Evolutionary conservation across 2,329 filamentous ascomycete genomes (phyloP), one percentile per base, ranked within the genome.

Genomic region (Moelleriella libera): DNA sequence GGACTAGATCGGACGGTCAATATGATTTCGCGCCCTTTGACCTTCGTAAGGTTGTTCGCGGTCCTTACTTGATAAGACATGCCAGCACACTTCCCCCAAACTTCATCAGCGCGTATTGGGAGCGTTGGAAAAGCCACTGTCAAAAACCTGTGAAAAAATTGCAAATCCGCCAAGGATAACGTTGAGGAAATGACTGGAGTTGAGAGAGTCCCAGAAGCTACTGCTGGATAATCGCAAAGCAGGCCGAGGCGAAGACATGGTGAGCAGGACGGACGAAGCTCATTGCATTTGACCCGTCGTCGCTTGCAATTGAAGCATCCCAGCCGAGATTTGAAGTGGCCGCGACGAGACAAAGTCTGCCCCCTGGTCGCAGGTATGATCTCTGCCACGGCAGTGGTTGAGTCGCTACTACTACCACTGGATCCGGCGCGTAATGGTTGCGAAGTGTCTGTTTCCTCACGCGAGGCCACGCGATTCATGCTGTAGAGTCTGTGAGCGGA

Each of bases 81-180:
- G 32, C 57, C 53, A 2, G 61, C 62, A 2, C 62, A 61, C 30
- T 60, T 52, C 45, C 52, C 55, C 64, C 65, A 68, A 0, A 65
- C 52, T 5, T 55, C 53, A 5, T 60, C 58, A 4, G 57, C 59
- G 14, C 54, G 52, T 1, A 67, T 48, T 3, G 64, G 65, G 6
- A 67, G 47, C 2, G 63, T 60, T 2, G 63, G 64, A 43, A 62
- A 63, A 5, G 69, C 70, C 2, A 62, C 57, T 1, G 67, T 58
- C 10, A 75, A 52, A 50, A 74, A 75, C 51, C 74, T 70, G 49
- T 72, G 69, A 51, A 73, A 74, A 52, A 72, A 71, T 6, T 68
- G 61, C 57, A 75, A 61, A 51, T 75, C 70, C 41, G 68, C 60
- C 12, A 66, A 54, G 28, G 58, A 61, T 48, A 70, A 68, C 32